Evolutionary conservation across 352 stramenopile genomes (phyloP), one percentile per base, ranked within the genome.

Genomic region (Phytophthora sojae): DNA sequence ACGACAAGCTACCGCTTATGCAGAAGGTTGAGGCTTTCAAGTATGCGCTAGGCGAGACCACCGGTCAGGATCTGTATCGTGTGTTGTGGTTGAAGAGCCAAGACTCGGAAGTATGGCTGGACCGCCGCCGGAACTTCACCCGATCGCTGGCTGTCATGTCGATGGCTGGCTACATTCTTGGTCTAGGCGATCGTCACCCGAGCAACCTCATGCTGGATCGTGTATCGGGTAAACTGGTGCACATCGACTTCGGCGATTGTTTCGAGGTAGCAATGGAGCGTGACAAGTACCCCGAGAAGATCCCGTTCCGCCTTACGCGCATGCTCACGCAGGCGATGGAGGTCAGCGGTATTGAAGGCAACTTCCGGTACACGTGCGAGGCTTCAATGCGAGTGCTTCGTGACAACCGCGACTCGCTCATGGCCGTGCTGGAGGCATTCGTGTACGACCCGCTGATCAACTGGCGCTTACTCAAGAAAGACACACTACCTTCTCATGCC

Each of bases 101-200:
- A 67, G 98, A 99, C 78, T 99, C 97, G 75, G 98, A 99, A 67
- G 94, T 99, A 55, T 99, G 98, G 98, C 88, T 99, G 6, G 98
- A 99, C 57, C 92, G 98, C 12, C 89, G 98, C 14, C 98, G 96
- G 37, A 99, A 99, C 74, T 99, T 98, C 68, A 99, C 98, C 21
- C 90, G 98, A 0, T 98, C 96, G 58, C 82, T 99, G n/a, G 98
- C 98, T 1, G 97, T 99, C 15, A 99, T 99, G 98, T 99, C 93
- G 50, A 99, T 99, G 95, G 98, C 99, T 25, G 98, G 98, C 9
- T 99, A 99, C 73, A 99, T 99, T 69, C 82, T 99, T 42, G 98
- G 98, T 47, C 88, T 99, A 59, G 98, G 98, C 14, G 98, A 99
- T 89, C 89, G 98, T 4, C 98, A 99, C 86, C 98, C 98, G 50